These are phyloP conservation scores for Eimeria falciformis DNA, from an alignment of 169 alveolate species.

Conservation along the genomic window DNA sequence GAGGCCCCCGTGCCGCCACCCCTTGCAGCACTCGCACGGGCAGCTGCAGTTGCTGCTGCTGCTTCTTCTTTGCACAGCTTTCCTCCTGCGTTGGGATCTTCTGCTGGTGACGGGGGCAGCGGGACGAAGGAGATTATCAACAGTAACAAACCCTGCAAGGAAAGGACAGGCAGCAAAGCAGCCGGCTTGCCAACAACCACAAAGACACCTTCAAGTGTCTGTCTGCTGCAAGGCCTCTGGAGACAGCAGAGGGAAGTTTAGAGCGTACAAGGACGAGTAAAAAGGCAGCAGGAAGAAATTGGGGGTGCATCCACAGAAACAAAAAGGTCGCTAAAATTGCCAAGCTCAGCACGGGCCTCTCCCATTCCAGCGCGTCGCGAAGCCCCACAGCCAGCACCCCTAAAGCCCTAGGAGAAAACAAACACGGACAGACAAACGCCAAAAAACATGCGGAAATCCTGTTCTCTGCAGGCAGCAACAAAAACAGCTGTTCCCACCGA, in stretches of 20 bases:
- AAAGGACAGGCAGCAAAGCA: background rate
- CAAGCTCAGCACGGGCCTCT: slow-evolving; percentile 29
- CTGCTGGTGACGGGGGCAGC: slow-evolving; percentile 11
- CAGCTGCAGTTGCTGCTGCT: background rate
- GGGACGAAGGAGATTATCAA: slow-evolving; percentile 44
- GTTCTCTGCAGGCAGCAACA: background rate
- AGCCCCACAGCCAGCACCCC: slow-evolving; percentile 55
- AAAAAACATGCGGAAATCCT: background rate
- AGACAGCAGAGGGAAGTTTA: background rate
- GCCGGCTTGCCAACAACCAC: background rate
- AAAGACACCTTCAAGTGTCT: background rate
- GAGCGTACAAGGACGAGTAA: slow-evolving; percentile 6
- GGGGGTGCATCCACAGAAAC: slow-evolving; percentile 39
- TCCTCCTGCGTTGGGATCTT: background rate
- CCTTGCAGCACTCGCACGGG: background rate
- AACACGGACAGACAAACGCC: background rate
- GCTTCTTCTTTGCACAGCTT: background rate
- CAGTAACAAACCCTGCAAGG: slow-evolving; percentile 49
- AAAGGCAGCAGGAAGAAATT: slow-evolving; percentile 7
- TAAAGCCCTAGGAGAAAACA: background rate
- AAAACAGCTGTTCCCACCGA: too few species aligned
- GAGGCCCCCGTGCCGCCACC: background rate
- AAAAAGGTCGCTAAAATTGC: slow-evolving; percentile 11
- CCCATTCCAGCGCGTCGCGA: slow-evolving; percentile 54
- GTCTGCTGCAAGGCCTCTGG: background rate